Percentiles rank a stretch among this genome's conserved stretches.
phyloP scores from a whole-genome alignment of 306 rosid genomes.

The Calophaca sinica region DNA sequence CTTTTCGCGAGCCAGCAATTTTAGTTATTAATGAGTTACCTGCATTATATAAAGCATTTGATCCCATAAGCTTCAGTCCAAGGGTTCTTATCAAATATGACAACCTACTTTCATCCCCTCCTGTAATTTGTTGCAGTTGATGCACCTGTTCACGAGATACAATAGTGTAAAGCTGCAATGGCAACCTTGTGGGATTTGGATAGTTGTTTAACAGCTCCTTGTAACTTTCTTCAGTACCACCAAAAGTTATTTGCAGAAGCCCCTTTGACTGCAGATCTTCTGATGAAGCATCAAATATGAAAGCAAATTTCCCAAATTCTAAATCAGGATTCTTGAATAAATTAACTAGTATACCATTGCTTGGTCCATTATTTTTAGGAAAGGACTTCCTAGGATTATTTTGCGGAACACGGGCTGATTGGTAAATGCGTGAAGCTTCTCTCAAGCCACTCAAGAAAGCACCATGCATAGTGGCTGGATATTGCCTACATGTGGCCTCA shows the following conservation, averaged over 20 bases:
- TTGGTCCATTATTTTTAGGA: constrained; percentile 60
- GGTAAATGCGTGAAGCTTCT: constrained; percentile 83
- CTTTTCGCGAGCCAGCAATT: constrained; percentile 67
- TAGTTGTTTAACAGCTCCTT: constrained; percentile 48
- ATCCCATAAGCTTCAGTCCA: constrained; percentile 82
- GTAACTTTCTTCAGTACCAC: constrained; percentile 47
- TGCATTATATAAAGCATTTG: constrained; percentile 53
- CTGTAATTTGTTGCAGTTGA: constrained; percentile 55
- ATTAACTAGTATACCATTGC: constrained; percentile 57
- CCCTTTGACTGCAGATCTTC: constrained; percentile 70
- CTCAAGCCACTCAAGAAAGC: constrained; percentile 93
- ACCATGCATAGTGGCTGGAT: constrained; percentile 98
- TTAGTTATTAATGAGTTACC: constrained; percentile 55
- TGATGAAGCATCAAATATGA: constrained; percentile 63
- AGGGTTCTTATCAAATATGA: constrained; percentile 60
- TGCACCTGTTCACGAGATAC: constrained; percentile 75
- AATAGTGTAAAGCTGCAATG: constrained; percentile 67
- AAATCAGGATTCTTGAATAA: constrained; percentile 79
- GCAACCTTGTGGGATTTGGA: constrained; percentile 50
- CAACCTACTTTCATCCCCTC: constrained; percentile 66
- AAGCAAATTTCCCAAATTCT: constrained; percentile 66
- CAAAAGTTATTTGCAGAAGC: constrained; percentile 65
- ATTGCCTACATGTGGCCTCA: constrained; percentile 91
- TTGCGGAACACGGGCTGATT: constrained; percentile 52
- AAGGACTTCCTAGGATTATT: constrained; percentile 52